Conservation (phyloP, 1,139 yeast species). For the Suhomyces chickasaworum region DNA sequence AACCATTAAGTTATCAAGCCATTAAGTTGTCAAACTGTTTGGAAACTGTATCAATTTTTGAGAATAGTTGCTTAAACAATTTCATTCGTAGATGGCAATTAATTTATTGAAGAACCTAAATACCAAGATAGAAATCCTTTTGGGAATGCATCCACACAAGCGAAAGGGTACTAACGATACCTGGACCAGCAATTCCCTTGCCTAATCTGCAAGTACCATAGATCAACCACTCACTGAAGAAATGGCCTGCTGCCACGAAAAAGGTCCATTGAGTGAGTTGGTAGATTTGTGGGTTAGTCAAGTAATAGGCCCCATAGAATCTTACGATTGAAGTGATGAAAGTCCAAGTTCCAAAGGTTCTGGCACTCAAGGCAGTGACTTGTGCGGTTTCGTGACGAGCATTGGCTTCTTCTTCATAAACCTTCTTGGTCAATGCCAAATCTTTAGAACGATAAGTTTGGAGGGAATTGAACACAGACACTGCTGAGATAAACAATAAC, state of each 20-base stretch:
- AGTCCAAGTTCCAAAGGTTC: slow-evolving; percentile 99
- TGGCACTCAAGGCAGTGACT: slow-evolving; percentile 77
- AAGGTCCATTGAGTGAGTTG: slow-evolving; percentile 83
- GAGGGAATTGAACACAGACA: slow-evolving; percentile 83
- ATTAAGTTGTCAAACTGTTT: too few species aligned
- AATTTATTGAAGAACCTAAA: not conserved
- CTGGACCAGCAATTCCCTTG: slow-evolving; percentile 87
- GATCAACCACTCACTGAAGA: slow-evolving; percentile 77
- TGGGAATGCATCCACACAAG: slow-evolving; percentile 62
- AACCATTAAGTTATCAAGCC: too few species aligned
- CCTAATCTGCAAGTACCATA: slow-evolving; percentile 82
- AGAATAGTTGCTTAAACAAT: too few species aligned
- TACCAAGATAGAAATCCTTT: slow-evolving; percentile 50
- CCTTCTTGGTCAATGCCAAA: slow-evolving; percentile 70
- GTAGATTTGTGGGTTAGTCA: slow-evolving; percentile 64
- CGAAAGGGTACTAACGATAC: slow-evolving; percentile 60
- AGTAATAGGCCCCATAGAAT: slow-evolving; percentile 78
- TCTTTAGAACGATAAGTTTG: slow-evolving; percentile 81
- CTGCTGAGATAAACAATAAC: slow-evolving; percentile 70
- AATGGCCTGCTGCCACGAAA: slow-evolving; percentile 80
- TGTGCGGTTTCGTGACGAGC: slow-evolving; percentile 30
- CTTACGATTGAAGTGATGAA: slow-evolving; percentile 81
- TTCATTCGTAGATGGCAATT: too few species aligned
- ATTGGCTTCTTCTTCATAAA: slow-evolving; percentile 66
- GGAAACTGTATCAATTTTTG: too few species aligned